phyloP scores from a whole-genome alignment of 345 rosid species.

The Ceriops tagal region DNA sequence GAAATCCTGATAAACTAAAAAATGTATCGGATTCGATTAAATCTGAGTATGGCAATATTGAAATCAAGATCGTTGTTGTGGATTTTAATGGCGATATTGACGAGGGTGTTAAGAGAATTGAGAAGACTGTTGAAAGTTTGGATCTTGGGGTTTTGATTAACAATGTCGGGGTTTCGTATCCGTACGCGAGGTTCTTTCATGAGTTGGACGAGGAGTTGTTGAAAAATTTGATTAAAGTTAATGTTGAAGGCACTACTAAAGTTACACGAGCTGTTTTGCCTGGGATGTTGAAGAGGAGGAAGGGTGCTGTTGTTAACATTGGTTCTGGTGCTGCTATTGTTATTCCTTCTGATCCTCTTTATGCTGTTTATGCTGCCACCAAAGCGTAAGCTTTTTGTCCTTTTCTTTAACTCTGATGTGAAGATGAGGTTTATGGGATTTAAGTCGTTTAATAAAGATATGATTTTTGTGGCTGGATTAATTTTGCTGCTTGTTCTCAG shows the following conservation, averaged over 20 bases:
- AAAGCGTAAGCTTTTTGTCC: slow-evolving; percentile 58
- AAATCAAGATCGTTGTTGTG: slow-evolving; percentile 68
- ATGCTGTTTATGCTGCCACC: slow-evolving; percentile 83
- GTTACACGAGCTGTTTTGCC: slow-evolving; percentile 81
- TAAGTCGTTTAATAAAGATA: neutral
- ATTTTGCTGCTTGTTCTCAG: slow-evolving; percentile 31
- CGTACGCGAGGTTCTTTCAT: slow-evolving; percentile 89
- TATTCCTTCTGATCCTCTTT: slow-evolving; percentile 93
- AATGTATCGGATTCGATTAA: slow-evolving; percentile 59
- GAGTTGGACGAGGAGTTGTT: slow-evolving; percentile 74
- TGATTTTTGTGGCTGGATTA: neutral
- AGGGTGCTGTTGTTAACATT: slow-evolving; percentile 85
- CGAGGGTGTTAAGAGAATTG: slow-evolving; percentile 61
- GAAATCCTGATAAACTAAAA: slow-evolving; percentile 62
- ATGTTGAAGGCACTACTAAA: slow-evolving; percentile 89
- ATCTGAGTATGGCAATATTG: slow-evolving; percentile 41
- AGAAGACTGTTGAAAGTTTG: slow-evolving; percentile 60
- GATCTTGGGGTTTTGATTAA: slow-evolving; percentile 84
- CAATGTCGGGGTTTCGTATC: slow-evolving; percentile 89
- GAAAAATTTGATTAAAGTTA: slow-evolving; percentile 60
- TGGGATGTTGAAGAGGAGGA: slow-evolving; percentile 80
- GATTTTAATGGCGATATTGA: slow-evolving; percentile 85
- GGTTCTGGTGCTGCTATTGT: slow-evolving; percentile 93
- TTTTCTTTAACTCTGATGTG: neutral
- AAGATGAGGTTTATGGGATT: neutral